Evolutionary conservation across 169 alveolate species (phyloP).

Genomic region (Toxoplasma gondii): DNA sequence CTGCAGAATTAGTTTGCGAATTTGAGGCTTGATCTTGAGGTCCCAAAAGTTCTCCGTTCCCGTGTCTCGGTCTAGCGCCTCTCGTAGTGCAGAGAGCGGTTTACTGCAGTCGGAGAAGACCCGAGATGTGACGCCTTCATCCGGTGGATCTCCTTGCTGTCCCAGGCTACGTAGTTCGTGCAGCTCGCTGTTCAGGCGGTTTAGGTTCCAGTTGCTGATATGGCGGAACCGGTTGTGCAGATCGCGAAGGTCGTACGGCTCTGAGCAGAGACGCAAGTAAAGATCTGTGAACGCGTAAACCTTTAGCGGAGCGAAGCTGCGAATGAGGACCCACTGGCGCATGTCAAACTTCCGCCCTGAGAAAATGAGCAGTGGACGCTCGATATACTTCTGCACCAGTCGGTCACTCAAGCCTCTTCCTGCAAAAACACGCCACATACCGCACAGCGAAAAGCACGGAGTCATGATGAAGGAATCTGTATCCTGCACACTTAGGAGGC

Average conservation of each 20-base stretch:
- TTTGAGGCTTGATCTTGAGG: conserved; percentile 11
- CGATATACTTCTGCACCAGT: conserved; percentile 90
- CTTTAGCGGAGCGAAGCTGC: conserved; percentile 90
- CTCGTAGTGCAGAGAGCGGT: conserved; percentile 8
- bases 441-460: background rate
- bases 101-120: background rate
- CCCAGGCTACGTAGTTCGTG: background rate
- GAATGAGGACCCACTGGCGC: conserved; percentile 91
- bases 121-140: background rate
- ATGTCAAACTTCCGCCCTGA: conserved; percentile 93
- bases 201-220: conserved; percentile 60
- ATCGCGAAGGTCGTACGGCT: conserved; percentile 70
- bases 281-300: conserved; percentile 90
- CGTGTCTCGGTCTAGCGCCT: background rate
- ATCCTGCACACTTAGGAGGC: too few relatives aligned
- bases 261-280: conserved; percentile 92
- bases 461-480: background rate
- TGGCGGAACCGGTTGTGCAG: conserved; percentile 37
- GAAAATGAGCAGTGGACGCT: conserved; percentile 91
- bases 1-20: conserved; percentile 44
- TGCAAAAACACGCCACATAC: background rate
- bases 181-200: conserved; percentile 17
- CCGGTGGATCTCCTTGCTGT: background rate
- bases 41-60: conserved; percentile 21
- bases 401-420: conserved; percentile 83